Conservation (phyloP, 345 rosid genomes). For the Physaria fendleri region DNA sequence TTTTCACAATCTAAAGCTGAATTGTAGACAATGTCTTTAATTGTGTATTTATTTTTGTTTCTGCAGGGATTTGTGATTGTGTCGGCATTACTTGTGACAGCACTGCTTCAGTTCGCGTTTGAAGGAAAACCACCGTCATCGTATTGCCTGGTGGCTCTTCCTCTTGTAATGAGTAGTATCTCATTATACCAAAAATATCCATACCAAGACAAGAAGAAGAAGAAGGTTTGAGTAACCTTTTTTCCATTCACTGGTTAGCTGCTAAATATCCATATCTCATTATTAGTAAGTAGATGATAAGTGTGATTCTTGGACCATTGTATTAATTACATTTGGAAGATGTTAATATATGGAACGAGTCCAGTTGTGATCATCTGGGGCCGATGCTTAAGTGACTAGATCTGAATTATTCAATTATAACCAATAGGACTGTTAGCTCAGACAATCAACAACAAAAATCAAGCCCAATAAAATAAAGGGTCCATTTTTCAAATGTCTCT, state of each 20-base stretch:
- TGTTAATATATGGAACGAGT: slow-evolving; percentile 17
- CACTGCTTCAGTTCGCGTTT: slow-evolving; percentile 76
- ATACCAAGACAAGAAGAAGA: slow-evolving; percentile 58
- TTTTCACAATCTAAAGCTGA: not conserved
- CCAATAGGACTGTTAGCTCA: too few relatives aligned
- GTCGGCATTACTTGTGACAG: slow-evolving; percentile 87
- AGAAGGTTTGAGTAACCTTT: slow-evolving; percentile 46
- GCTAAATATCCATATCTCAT: not conserved
- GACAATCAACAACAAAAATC: too few relatives aligned
- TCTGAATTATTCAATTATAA: not conserved
- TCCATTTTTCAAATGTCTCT: too few relatives aligned
- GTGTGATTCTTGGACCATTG: slow-evolving; percentile 17
- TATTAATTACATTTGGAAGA: not conserved
- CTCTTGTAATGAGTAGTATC: slow-evolving; percentile 76
- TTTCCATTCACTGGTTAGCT: slow-evolving; percentile 9
- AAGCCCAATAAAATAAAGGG: too few relatives aligned
- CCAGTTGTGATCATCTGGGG: not conserved
- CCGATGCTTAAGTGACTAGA: not conserved
- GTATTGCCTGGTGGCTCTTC: slow-evolving; percentile 71
- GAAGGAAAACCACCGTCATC: slow-evolving; percentile 88
- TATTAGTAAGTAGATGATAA: slow-evolving; percentile 13
- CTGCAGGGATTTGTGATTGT: slow-evolving; percentile 96
- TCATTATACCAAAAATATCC: slow-evolving; percentile 90
- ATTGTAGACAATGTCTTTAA: not conserved
- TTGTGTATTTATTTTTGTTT: slow-evolving; percentile 1